Evolutionary conservation across 2,329 filamentous ascomycete species (phyloP), one percentile per base, ranked within the genome.

Genomic region (Fusarium austroafricanum): DNA sequence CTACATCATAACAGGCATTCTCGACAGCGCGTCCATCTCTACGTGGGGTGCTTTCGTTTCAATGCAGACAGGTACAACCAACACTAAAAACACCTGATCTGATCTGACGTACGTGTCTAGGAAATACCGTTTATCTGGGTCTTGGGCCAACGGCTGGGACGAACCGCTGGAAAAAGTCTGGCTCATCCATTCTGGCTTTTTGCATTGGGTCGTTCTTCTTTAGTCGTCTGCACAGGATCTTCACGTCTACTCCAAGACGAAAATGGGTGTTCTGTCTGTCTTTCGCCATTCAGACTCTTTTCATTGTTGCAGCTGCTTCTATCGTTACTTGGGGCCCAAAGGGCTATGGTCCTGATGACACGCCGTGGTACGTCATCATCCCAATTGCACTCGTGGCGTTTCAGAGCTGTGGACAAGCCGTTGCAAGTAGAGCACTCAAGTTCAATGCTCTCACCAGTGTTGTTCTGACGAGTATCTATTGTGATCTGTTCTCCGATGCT

Each of bases 1-100:
- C 79, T 94, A 94, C 76, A 80, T 92, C 67, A 90, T 94, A 75
- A 94, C 92, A 0, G 92, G 92, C 6, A 81, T 95, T 12, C 84
- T 93, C 10, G 92, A 95, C 78, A 92, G 90, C 78, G 89, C 90
- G 4, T 89, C 91, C 4, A 90, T 92, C 45, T 90, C 89, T 58
- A 90, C 91, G 40, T 94, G 91, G 89, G 90, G 91, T 14, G 90
- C 90, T 4, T 95, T 95, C 71, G 91, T 93, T 39, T 92, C 89
- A 72, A 94, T 94, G 92, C 92, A 94, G 75, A 94, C 92, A 31
- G 91, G 91, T 87, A 73, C 63, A 80, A 4, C 4, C 2, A 23
- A 5, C 1, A 2, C 15, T n/a, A n/a, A 20, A 23, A 23, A 23
- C 21, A 23, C 21, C 21, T 10, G 6, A n/a, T 40, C 15, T 23